phyloP scores from a whole-genome alignment of 2,329 filamentous ascomycete species.

The Aspergillus sojae region DNA sequence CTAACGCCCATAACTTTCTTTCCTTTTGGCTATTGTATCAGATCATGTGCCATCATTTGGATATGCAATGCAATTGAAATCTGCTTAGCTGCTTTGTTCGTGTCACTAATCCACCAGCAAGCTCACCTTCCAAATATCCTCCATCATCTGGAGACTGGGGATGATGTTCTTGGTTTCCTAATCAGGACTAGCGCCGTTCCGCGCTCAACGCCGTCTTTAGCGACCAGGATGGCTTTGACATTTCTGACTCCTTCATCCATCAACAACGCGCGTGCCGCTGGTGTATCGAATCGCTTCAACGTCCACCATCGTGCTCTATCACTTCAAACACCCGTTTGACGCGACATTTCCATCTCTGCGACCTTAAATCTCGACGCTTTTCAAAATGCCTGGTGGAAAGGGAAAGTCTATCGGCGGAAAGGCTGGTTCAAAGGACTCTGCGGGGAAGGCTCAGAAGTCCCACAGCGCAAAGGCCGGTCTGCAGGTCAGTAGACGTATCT shows the following conservation, averaged over 20 bases:
- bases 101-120: not conserved
- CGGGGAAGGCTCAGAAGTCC: constrained; percentile 87
- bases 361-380: constrained; percentile 27
- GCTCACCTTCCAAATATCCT: constrained; percentile 10
- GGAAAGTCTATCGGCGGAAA: constrained; percentile 91
- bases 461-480: constrained; percentile 94
- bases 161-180: constrained; percentile 24
- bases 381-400: constrained; percentile 80
- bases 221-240: constrained; percentile 40
- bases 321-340: constrained; percentile 24
- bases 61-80: not conserved
- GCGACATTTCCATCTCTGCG: constrained; percentile 31
- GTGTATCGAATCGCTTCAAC: constrained; percentile 32
- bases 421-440: constrained; percentile 79
- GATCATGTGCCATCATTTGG: not conserved
- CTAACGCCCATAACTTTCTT: not conserved
- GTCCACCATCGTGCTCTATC: constrained; percentile 30
- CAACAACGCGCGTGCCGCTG: constrained; percentile 43
- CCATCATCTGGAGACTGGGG: constrained; percentile 22
- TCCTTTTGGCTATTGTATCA: not conserved
- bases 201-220: constrained; percentile 37
- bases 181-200: constrained; percentile 40
- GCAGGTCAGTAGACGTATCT: constrained; percentile 69
- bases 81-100: not conserved
- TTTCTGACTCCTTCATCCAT: constrained; percentile 48